phyloP scores from a whole-genome alignment of 345 rosid species.

The Angophora floribunda region DNA sequence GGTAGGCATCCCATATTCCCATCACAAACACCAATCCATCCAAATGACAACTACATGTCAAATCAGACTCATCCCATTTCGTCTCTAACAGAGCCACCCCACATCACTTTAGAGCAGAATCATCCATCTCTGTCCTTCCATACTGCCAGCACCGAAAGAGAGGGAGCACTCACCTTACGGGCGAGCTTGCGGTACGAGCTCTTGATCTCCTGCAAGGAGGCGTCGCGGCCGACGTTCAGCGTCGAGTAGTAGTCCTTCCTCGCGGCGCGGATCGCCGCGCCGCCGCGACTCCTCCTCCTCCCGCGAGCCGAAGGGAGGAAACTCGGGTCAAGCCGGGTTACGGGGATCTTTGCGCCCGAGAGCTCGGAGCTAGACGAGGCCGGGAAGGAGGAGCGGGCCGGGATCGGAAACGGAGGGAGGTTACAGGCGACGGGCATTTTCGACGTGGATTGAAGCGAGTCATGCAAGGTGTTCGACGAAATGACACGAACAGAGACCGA shows the following conservation, averaged over 20 bases:
- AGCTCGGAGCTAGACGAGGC: neutral
- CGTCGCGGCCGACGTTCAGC: conserved; percentile 48
- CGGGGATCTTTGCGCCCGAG: neutral
- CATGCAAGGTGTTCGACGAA: neutral
- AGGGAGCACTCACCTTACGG: conserved; percentile 50
- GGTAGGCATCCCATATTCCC: neutral
- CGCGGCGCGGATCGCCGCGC: conserved; percentile 20
- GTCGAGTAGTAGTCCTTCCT: conserved; percentile 57
- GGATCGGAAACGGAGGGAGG: neutral
- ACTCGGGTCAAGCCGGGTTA: neutral
- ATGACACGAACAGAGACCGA: neutral
- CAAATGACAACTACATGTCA: neutral
- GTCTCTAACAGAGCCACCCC: neutral
- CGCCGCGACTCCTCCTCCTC: neutral
- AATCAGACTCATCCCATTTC: neutral
- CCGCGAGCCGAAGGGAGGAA: neutral
- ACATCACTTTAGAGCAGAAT: neutral
- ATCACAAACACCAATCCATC: neutral
- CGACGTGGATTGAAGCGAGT: neutral
- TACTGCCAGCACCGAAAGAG: neutral
- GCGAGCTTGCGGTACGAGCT: conserved; percentile 76
- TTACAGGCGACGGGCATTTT: neutral
- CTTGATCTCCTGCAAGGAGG: conserved; percentile 72
- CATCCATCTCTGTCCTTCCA: neutral
- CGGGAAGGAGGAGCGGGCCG: neutral